These are phyloP conservation scores for Digitaria exilis DNA, from an alignment of 202 grass and related monocot species.

Conservation along the genomic window DNA sequence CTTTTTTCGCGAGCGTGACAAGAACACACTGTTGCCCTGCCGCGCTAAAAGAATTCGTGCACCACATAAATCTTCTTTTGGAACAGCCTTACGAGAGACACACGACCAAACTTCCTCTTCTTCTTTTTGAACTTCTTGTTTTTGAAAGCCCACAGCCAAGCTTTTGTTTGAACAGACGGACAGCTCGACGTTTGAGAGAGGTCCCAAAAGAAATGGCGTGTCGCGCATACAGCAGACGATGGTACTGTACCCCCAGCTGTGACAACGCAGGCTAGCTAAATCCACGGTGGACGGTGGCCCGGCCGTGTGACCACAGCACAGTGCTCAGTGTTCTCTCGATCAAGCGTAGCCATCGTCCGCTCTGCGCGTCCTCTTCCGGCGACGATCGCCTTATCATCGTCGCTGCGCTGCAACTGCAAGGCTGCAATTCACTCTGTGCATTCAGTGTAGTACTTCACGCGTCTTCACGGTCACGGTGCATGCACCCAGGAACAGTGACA, in stretches of 20 bases:
- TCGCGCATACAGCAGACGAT: not conserved
- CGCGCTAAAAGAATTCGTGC: not conserved
- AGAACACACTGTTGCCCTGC: not conserved
- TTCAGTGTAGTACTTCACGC: not conserved
- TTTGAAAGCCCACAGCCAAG: too few relatives aligned
- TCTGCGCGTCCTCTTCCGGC: not conserved
- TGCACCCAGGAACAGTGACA: not conserved
- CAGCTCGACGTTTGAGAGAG: not conserved
- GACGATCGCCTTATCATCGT: not conserved
- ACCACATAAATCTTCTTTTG: too few relatives aligned
- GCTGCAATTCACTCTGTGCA: not conserved
- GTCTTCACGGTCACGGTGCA: too few relatives aligned
- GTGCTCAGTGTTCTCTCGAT: not conserved
- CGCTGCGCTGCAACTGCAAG: not conserved
- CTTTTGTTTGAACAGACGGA: not conserved
- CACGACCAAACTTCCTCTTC: too few relatives aligned
- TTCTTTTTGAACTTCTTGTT: too few relatives aligned
- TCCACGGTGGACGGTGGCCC: not conserved
- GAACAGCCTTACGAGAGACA: not conserved
- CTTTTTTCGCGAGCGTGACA: not conserved
- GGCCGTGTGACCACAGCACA: not conserved
- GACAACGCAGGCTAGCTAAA: not conserved
- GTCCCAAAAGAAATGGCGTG: not conserved
- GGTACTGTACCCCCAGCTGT: not conserved
- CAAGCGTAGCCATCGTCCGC: not conserved